Base-by-base conservation (phyloP, 495 filamentous ascomycete genomes). In the Haplographium delicatum region DNA sequence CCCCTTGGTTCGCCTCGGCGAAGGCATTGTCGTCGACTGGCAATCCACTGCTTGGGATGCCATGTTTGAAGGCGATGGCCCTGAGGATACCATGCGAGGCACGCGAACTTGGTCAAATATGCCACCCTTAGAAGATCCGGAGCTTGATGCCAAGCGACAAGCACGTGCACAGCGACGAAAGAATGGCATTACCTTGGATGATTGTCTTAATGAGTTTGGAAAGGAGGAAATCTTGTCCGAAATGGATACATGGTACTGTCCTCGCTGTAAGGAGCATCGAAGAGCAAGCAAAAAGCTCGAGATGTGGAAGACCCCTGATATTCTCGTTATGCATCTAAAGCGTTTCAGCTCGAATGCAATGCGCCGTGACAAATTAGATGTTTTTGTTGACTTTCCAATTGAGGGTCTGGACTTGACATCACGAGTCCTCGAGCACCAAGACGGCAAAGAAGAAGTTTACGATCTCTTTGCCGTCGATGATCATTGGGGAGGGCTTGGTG, bases 241-340 rank as follows among this genome's bases (percentile, higher is more conserved):
- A 62, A 86, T 90, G 56, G 91, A 98, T 61, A 89, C 88, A 24
- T 98, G 93, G 93, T 96, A 88, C 60, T 98, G 93, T 56, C 90
- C 88, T 48, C 80, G 88, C 37, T 98, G 93, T 76, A 96, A 97
- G 62, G 87, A 94, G 54, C 85, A 94, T 59, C 82, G 86, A 8
- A 81, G 88, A 20, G 93, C 94, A 16, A 89, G 80, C 69, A 98
- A 97, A 76, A 94, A 91, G 59, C 89, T 98, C 25, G 89, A 97
- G 62, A 75, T 98, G 3, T 98, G 93, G 93, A 95, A 89, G 63
- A 82, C 84, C 2, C 93, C 93, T 7, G 93, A 98, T 64, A 91
- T 97, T 45, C 74, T 98, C 11, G 83, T 97, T 44, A 81, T 97
- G 47, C 93, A 99, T 61, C 76, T 98, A 4, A 98, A 98, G 74